These are phyloP conservation scores for Amylocarpus encephaloides DNA, from an alignment of 2,329 filamentous ascomycete genomes.

Conservation along the genomic window DNA sequence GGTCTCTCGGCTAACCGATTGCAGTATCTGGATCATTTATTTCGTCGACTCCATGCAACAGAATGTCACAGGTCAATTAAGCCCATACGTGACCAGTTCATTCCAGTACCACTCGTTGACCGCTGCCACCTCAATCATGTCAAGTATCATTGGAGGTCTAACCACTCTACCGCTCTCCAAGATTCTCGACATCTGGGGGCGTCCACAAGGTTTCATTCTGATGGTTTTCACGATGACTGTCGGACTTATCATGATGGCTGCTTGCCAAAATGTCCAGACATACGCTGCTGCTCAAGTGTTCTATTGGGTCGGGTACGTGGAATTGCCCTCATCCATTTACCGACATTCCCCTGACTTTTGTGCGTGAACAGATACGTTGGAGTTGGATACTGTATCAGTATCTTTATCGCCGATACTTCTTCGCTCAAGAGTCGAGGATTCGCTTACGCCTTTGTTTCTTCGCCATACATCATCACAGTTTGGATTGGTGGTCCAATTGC, in stretches of 20 bases:
- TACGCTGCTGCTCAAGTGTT: conserved; percentile 51
- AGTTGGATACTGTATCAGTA: conserved; percentile 33
- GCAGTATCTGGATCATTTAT: conserved; percentile 38
- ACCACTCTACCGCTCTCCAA: conserved; percentile 62
- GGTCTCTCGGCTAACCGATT: background rate
- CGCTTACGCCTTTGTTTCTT: conserved; percentile 15
- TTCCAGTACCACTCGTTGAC: conserved; percentile 23
- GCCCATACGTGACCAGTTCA: conserved; percentile 18
- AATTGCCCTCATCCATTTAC: background rate
- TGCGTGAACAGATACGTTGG: conserved; percentile 22
- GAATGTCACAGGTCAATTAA: background rate
- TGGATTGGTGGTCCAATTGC: conserved; percentile 56
- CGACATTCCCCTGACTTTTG: background rate
- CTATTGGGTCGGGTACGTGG: conserved; percentile 49
- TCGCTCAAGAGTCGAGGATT: conserved; percentile 53
- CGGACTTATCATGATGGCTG: conserved; percentile 59
- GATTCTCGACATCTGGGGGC: conserved; percentile 61
- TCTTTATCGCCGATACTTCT: conserved; percentile 64
- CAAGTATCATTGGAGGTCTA: conserved; percentile 50
- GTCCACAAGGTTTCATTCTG: conserved; percentile 57
- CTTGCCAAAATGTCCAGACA: conserved; percentile 49
- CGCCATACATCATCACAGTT: conserved; percentile 53
- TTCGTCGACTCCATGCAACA: conserved; percentile 38
- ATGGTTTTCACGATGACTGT: conserved; percentile 47
- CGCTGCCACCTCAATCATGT: conserved; percentile 46